A percentile compares a stretch with the other conserved stretches of the same genome.
phyloP scores from a whole-genome alignment of 441 rosid species.

The Metrosideros polymorpha region DNA sequence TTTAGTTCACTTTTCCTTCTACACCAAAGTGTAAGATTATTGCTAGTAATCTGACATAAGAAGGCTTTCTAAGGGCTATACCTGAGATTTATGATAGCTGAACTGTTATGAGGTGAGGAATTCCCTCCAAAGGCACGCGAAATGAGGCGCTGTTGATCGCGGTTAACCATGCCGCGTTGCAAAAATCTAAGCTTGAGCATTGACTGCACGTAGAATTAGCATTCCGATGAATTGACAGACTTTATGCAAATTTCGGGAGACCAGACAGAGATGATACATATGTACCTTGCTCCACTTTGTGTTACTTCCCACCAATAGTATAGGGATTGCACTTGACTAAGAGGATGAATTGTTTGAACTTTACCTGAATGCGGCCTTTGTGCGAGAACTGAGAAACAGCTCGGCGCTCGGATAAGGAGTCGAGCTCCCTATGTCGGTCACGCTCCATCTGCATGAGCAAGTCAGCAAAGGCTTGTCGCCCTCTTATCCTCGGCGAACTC shows the following conservation, averaged over 20 bases:
- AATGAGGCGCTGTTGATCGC: slow-evolving; percentile 25
- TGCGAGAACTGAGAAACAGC: slow-evolving; percentile 61
- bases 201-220: slow-evolving; percentile 25
- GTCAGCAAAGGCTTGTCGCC: slow-evolving; percentile 75
- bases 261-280: background rate
- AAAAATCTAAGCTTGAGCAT: slow-evolving; percentile 51
- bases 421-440: slow-evolving; percentile 51
- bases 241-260: background rate
- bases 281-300: background rate
- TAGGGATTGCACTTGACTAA: background rate
- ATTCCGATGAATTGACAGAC: background rate
- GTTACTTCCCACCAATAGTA: background rate
- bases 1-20: background rate
- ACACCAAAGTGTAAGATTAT: background rate
- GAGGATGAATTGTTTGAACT: background rate
- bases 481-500: slow-evolving; percentile 57
- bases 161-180: slow-evolving; percentile 40
- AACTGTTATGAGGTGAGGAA: slow-evolving; percentile 22
- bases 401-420: slow-evolving; percentile 30
- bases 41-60: background rate
- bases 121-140: slow-evolving; percentile 14
- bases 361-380: slow-evolving; percentile 82
- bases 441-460: slow-evolving; percentile 50
- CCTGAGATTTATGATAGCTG: slow-evolving; percentile 48
- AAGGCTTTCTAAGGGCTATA: background rate